Evolutionary conservation across 805 yeast genomes (phyloP).

Genomic region (Metschnikowia matae): DNA sequence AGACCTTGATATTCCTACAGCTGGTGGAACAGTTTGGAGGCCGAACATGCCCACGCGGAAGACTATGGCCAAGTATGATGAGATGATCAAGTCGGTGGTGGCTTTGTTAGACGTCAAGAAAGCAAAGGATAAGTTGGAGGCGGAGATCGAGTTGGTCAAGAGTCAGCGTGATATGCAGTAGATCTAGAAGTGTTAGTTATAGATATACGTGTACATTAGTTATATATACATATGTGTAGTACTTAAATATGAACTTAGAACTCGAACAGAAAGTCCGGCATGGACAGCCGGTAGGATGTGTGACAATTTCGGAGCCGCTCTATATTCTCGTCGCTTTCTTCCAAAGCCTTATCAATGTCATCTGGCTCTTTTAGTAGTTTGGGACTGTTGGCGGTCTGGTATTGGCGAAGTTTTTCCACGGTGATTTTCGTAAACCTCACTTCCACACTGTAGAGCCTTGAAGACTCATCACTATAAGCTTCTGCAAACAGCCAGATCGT

Average conservation of each 20-base stretch:
- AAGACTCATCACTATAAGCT: background rate
- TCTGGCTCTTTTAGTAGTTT: constrained; percentile 1
- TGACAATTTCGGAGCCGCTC: background rate
- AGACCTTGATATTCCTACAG: constrained; percentile 72
- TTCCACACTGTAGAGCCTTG: background rate
- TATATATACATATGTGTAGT: background rate
- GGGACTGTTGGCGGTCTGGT: constrained; percentile 7
- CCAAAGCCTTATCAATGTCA: constrained; percentile 6
- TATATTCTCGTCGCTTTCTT: background rate
- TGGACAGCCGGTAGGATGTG: background rate
- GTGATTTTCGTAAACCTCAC: constrained; percentile 5
- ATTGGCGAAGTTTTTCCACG: constrained; percentile 6
- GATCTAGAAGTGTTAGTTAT: background rate
- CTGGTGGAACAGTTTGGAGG: constrained; percentile 47
- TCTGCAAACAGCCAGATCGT: constrained; percentile 7
- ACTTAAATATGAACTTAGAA: background rate
- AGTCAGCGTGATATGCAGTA: constrained; percentile 35
- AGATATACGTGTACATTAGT: background rate
- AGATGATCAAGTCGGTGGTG: constrained; percentile 62
- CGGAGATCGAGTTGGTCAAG: constrained; percentile 53
- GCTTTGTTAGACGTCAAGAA: constrained; percentile 77
- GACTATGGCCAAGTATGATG: constrained; percentile 74
- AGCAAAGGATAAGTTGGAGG: constrained; percentile 81
- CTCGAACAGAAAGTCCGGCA: background rate
- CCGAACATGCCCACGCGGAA: constrained; percentile 86